These are phyloP conservation scores for Lentinula edodes DNA, from an alignment of 768 basidiomycete genomes.

Conservation along the genomic window DNA sequence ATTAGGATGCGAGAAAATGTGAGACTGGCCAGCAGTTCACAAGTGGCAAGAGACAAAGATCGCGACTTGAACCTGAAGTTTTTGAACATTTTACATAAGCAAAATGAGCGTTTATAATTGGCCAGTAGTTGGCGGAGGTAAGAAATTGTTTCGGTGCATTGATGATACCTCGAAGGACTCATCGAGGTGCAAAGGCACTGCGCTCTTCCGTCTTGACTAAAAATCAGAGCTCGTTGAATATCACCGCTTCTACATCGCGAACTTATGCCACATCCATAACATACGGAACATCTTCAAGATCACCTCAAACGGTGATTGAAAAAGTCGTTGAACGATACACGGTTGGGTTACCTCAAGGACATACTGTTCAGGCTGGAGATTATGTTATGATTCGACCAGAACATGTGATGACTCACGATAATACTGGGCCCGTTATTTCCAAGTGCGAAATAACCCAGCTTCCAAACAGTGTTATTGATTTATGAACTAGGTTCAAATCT, in stretches of 20 bases:
- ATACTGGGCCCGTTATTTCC: constrained; percentile 96
- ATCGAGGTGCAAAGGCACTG: neutral
- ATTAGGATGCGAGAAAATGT: no score
- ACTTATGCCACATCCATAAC: neutral
- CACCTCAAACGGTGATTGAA: constrained; percentile 87
- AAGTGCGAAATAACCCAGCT: constrained; percentile 47
- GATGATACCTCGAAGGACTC: neutral
- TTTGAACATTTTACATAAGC: no score
- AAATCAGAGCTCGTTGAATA: neutral
- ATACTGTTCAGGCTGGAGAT: constrained; percentile 87
- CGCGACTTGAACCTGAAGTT: no score
- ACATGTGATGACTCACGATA: constrained; percentile 98
- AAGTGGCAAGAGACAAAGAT: no score
- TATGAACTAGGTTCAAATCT: constrained; percentile 72
- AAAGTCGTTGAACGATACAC: constrained; percentile 98
- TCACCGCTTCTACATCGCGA: neutral
- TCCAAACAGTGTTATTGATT: no score
- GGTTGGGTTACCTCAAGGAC: constrained; percentile 78
- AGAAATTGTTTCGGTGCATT: no score
- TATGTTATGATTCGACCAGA: constrained; percentile 99
- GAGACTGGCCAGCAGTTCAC: no score
- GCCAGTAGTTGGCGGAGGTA: no score
- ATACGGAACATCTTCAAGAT: neutral
- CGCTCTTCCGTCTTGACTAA: neutral
- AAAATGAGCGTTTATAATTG: no score